These are phyloP conservation scores for Phytopythium cucurbitacearum DNA, from an alignment of 352 stramenopile species.

Conservation along the genomic window DNA sequence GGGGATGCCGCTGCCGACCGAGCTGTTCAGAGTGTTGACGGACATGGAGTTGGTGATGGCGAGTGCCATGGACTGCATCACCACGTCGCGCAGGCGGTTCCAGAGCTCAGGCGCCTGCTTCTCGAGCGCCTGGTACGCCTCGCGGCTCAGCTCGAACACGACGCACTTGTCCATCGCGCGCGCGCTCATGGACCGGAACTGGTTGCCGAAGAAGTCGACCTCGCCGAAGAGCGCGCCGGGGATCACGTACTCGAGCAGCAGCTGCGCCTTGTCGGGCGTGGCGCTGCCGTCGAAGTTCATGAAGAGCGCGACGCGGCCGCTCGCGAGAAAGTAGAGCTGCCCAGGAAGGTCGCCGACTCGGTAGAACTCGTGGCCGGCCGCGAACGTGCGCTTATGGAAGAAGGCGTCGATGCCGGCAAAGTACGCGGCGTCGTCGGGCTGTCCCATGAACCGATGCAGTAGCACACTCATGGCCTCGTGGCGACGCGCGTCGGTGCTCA, in stretches of 20 bases:
- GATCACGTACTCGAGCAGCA: constrained; percentile 64
- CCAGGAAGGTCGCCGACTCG: constrained; percentile 48
- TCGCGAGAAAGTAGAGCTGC: constrained; percentile 76
- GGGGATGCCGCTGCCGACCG: constrained; percentile 10
- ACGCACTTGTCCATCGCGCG: constrained; percentile 41
- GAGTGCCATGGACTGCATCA: constrained; percentile 82
- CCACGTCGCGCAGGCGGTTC: constrained; percentile 74
- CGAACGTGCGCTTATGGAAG: constrained; percentile 51
- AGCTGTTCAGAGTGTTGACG: constrained; percentile 57
- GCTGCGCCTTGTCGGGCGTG: constrained; percentile 38
- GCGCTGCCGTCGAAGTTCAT: constrained; percentile 72
- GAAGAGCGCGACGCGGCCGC: constrained; percentile 62
- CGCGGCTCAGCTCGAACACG: constrained; percentile 68
- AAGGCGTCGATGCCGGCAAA: constrained; percentile 67
- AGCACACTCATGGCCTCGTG: constrained; percentile 63
- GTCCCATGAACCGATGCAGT: constrained; percentile 76
- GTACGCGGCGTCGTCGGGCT: constrained; percentile 58
- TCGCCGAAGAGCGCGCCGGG: constrained; percentile 83
- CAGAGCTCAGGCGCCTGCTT: constrained; percentile 45
- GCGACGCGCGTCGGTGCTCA: constrained; percentile 22
- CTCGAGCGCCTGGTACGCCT: constrained; percentile 65
- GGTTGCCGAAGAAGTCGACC: constrained; percentile 79
- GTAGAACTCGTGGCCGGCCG: constrained; percentile 69
- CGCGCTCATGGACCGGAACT: constrained; percentile 64
- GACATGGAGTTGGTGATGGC: constrained; percentile 71